phyloP scores from a whole-genome alignment of 371 early-diverging fungal genomes.

The Mortierella sp. region DNA sequence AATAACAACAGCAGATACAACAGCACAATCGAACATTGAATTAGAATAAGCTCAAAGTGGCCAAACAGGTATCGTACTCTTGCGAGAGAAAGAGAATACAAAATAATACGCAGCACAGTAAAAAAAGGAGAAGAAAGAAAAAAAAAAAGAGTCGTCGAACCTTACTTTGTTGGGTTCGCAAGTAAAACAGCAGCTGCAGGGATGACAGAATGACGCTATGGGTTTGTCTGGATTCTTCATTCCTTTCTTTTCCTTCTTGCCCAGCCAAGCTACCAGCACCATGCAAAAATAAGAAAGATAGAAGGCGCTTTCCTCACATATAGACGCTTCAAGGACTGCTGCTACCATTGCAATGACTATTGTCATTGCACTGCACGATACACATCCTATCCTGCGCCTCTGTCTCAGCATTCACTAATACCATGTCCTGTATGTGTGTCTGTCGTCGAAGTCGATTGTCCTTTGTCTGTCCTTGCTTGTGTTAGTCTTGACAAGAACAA shows the following conservation, averaged over 20 bases:
- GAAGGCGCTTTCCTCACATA: too few species aligned
- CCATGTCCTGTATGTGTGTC: neutral
- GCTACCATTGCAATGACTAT: too few species aligned
- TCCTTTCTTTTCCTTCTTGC: neutral
- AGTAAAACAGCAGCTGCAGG: slow-evolving; percentile 4
- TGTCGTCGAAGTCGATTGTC: neutral
- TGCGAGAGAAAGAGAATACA: neutral
- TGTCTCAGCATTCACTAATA: neutral
- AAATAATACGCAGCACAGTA: slow-evolving; percentile 8
- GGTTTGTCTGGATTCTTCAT: slow-evolving; percentile 9
- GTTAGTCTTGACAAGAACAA: neutral
- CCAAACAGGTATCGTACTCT: slow-evolving; percentile 6
- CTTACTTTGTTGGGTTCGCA: slow-evolving; percentile 14
- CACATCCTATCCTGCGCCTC: too few species aligned
- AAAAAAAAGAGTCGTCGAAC: neutral
- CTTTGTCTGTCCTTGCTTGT: neutral
- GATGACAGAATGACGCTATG: slow-evolving; percentile 15
- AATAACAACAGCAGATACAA: too few species aligned
- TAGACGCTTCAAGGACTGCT: too few species aligned
- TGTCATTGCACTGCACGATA: too few species aligned
- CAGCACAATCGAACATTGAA: neutral
- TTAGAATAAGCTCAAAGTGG: neutral
- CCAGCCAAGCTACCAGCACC: too few species aligned
- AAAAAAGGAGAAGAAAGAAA: neutral
- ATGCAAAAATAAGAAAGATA: too few species aligned